A percentile compares a stretch with the other conserved stretches of the same genome.
These are phyloP conservation scores for Microdochium paspali DNA, from an alignment of 2,329 filamentous ascomycete species.

Conservation along the genomic window DNA sequence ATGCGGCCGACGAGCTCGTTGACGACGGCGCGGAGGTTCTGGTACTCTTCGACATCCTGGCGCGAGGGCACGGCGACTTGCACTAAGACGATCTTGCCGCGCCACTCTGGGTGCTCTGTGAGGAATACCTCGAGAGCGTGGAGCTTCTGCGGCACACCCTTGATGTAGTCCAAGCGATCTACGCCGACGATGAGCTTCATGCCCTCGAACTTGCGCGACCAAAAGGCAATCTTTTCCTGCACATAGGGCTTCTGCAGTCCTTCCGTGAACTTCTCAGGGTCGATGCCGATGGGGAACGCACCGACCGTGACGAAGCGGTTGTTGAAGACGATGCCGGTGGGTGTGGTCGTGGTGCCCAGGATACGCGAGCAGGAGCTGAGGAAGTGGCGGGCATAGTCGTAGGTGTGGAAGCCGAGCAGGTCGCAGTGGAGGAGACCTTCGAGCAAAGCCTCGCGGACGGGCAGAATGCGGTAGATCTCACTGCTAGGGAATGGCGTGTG, in stretches of 20 bases:
- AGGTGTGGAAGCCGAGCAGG: constrained; percentile 95
- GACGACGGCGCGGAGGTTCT: constrained; percentile 88
- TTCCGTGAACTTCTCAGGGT: constrained; percentile 91
- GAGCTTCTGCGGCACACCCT: constrained; percentile 94
- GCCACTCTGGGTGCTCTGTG: constrained; percentile 95
- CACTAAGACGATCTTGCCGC: constrained; percentile 91
- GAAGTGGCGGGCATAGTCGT: constrained; percentile 98
- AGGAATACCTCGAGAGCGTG: constrained; percentile 95
- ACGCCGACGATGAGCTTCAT: constrained; percentile 96
- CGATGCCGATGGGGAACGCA: constrained; percentile 95
- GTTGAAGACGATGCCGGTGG: constrained; percentile 86
- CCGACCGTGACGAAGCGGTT: constrained; percentile 84
- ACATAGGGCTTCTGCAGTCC: constrained; percentile 79
- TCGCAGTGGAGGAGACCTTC: constrained; percentile 87
- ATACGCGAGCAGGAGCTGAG: constrained; percentile 94
- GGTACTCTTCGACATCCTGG: constrained; percentile 95
- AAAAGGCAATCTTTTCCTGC: constrained; percentile 73
- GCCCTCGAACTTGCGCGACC: constrained; percentile 87
- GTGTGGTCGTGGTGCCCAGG: constrained; percentile 71
- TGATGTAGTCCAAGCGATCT: constrained; percentile 96
- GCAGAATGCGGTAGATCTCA: constrained; percentile 92
- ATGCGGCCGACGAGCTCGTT: constrained; percentile 96
- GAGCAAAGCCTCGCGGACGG: constrained; percentile 82
- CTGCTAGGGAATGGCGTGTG: constrained; percentile 96
- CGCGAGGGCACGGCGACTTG: constrained; percentile 93